Evolutionary conservation across 23 red algal species (phyloP), one percentile per base, ranked within the genome.

Genomic region (Gracilaria domingensis): DNA sequence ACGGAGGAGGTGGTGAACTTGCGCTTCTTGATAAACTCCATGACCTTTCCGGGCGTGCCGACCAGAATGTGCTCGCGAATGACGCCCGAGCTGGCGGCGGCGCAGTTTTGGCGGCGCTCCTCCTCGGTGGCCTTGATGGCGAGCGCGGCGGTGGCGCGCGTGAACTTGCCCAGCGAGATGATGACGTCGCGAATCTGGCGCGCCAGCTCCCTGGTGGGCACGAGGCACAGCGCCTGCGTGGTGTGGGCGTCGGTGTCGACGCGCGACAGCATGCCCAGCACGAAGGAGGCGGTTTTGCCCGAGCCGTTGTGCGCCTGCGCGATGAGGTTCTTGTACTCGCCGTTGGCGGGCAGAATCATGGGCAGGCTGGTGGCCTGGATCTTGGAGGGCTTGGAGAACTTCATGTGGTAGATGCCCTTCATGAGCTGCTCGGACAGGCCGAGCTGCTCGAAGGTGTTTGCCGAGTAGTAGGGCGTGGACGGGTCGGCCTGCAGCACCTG

Each of bases 251-350:
- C 49, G 28, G 42, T 36, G 50, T 98, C 83, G 23, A 98, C 73
- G 38, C 91, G 89, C 25, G 82, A 78, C 12, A 98, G 75, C 93
- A 98, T 98, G 36, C 93, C 96, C 32, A 98, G 81, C 37, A 98
- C 96, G 90, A 98, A 98, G 59, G 93, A 98, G 8, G 96, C 96
- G 5, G 93, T 98, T 61, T 98, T 98, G 12, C 96, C 96, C 28
- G 93, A 95, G 44, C 96, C 96, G 72, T 98, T 98, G 83, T 98
- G 93, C 18, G 91, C 96, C 58, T 98, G 96, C 24, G 87, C 96
- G 50, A 98, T 95, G 66, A 98, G 92, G 77, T 98, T 98, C 36
- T 79, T 80, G 50, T 66, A 57, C 57, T 87, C 83, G 45, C 91
- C 91, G 35, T 84, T 24, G 26, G 62, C 45, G 16, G 81, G 25